Evolutionary conservation across 768 basidiomycete species (phyloP).

Genomic region (Psilocybe tampanensis): DNA sequence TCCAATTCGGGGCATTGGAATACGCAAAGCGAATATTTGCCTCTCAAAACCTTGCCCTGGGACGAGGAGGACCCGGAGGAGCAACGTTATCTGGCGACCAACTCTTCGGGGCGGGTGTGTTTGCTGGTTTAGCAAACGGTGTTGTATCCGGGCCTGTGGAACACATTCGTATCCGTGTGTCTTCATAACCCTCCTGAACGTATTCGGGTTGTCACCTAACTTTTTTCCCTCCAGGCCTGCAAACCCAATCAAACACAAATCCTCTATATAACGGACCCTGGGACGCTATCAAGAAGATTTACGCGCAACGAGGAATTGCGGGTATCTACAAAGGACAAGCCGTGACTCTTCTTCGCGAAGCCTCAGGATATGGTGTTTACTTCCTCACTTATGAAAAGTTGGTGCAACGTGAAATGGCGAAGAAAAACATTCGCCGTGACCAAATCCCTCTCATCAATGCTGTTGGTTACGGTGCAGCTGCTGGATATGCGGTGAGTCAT

Average conservation of each 20-base stretch:
- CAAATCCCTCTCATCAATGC: conserved; percentile 79
- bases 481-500: conserved; percentile 82
- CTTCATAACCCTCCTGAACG: conserved; percentile 3
- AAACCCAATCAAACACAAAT: conserved; percentile 85
- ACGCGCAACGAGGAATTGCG: conserved; percentile 67
- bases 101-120: conserved; percentile 74
- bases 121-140: conserved; percentile 89
- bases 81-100: conserved; percentile 61
- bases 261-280: conserved; percentile 80
- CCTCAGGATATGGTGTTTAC: conserved; percentile 82
- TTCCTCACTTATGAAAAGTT: conserved; percentile 94
- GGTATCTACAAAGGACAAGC: conserved; percentile 94
- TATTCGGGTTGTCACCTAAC: not conserved
- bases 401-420: conserved; percentile 82
- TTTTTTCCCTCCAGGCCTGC: conserved; percentile 63
- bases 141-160: conserved; percentile 96
- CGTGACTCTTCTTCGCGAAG: conserved; percentile 85
- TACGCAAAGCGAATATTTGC: conserved; percentile 82
- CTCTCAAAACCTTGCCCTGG: conserved; percentile 55
- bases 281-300: conserved; percentile 89
- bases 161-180: conserved; percentile 92
- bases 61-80: conserved; percentile 69
- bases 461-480: conserved; percentile 86
- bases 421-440: conserved; percentile 69
- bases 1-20: conserved; percentile 93